Evolutionary conservation across 495 filamentous ascomycete species (phyloP), one percentile per base, ranked within the genome.

Genomic region (Achaetomiella virescens): DNA sequence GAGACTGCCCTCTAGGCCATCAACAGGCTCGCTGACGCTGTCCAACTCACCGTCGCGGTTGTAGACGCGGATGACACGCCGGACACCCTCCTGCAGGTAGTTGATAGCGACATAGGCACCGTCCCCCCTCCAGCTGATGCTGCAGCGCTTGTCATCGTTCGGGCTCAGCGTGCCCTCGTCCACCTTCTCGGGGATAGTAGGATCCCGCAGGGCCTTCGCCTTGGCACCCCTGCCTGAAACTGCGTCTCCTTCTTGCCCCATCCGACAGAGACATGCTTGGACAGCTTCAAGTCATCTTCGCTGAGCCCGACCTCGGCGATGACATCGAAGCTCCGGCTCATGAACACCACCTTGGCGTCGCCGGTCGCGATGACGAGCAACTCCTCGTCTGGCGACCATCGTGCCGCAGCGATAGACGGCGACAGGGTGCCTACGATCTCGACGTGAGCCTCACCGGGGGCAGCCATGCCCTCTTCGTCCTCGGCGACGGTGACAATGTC

Each of bases 221-320:
- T 90, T 93, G 35, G 91, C 93, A 63, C 90, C 84, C 66, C 89
- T 91, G 47, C 93, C 65, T 96, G 87, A 65, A 98, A 98, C 71
- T 98, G 93, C 6, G 93, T 98, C 70, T 98, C 93, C 66, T 86
- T 85, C 75, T 97, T 97, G 57, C 93, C 93, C 93, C 93, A 98
- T 49, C 93, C 93, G 21, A 98, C 93, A 18, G 91, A 96, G 41
- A 98, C 93, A 80, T 98, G 93, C 67, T 88, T 90, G 1, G 93
- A 97, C 1, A 83, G 80, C 63, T 90, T 84, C 52, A 96, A 75
- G 70, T 98, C 93, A 22, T 90, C 86, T 4, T 73, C 62, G 4
- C 80, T 79, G 60, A 96, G 84, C 12, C 76, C 76, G 55, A 88
- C 78, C 62, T 88, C 85, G 7, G 83, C 78, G 51, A 95, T 81